Evolutionary conservation across 2,329 filamentous ascomycete genomes (phyloP).

Genomic region (Calonectria leucothoes): DNA sequence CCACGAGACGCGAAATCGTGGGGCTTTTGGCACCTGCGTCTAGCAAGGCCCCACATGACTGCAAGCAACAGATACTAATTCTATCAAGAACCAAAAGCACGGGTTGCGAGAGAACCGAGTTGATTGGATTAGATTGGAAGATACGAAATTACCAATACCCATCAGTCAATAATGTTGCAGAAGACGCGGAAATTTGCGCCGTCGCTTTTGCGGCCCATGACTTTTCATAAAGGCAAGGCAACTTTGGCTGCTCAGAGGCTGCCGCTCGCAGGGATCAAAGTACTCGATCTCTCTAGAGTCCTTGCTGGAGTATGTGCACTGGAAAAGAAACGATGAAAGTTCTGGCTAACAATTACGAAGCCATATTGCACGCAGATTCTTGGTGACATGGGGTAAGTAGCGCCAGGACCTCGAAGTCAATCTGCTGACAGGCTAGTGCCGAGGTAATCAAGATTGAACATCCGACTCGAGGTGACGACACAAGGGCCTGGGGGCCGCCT

Average conservation of each 20-base stretch:
- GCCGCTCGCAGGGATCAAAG: background rate
- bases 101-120: background rate
- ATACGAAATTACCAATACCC: background rate
- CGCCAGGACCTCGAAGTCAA: background rate
- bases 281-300: background rate
- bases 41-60: background rate
- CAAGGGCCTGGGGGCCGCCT: conserved; percentile 94
- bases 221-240: background rate
- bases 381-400: background rate
- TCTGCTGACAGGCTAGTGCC: conserved; percentile 66
- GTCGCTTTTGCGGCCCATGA: background rate
- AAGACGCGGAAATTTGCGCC: background rate
- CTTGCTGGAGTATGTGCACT: background rate
- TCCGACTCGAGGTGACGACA: conserved; percentile 90
- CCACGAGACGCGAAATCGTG: background rate
- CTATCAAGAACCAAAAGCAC: too few species aligned
- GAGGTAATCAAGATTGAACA: conserved; percentile 99
- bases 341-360: background rate
- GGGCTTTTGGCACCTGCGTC: background rate
- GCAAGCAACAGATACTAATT: background rate
- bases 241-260: background rate
- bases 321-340: background rate
- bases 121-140: too few species aligned
- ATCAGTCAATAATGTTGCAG: background rate
- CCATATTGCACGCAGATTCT: background rate